Percentiles rank a stretch among this genome's conserved stretches.
phyloP scores from a whole-genome alignment of 768 basidiomycete genomes.

The Dioszegia hungarica region DNA sequence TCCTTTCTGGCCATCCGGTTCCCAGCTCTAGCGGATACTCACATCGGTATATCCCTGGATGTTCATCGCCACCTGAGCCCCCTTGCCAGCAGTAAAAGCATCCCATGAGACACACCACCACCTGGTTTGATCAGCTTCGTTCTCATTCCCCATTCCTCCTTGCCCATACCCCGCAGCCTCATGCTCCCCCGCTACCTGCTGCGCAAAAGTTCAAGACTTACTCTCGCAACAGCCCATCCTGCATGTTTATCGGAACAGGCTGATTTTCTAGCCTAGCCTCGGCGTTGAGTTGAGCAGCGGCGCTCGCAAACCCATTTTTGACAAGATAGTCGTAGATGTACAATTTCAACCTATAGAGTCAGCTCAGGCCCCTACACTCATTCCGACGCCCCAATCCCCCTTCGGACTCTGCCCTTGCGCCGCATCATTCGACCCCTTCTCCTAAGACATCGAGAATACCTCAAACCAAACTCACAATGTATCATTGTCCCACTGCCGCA shows the following conservation, averaged over 20 bases:
- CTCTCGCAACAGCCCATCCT: constrained; percentile 49
- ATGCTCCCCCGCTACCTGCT: too few relatives aligned
- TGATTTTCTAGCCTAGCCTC: constrained; percentile 44
- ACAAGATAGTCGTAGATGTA: constrained; percentile 50
- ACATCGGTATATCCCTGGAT: constrained; percentile 43
- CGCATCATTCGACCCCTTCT: neutral
- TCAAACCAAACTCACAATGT: constrained; percentile 22
- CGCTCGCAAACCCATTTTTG: constrained; percentile 44
- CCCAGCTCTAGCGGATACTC: neutral
- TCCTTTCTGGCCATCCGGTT: too few relatives aligned
- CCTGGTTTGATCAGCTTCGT: constrained; percentile 12
- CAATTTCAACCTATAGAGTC: constrained; percentile 42
- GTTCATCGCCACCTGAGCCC: constrained; percentile 27
- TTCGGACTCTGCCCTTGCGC: too few relatives aligned
- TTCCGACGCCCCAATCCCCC: neutral
- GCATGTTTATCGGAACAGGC: constrained; percentile 47
- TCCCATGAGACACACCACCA: constrained; percentile 50
- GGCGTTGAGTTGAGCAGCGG: constrained; percentile 40
- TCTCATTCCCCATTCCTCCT: neutral
- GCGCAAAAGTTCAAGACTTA: constrained; percentile 25
- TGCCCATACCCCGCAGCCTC: too few relatives aligned
- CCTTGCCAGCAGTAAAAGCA: constrained; percentile 41
- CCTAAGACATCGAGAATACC: too few relatives aligned
- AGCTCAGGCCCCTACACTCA: neutral
- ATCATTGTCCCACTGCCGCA: constrained; percentile 25